Conservation (phyloP, 495 filamentous ascomycete genomes). For the Talaromyces nanjingensis region DNA sequence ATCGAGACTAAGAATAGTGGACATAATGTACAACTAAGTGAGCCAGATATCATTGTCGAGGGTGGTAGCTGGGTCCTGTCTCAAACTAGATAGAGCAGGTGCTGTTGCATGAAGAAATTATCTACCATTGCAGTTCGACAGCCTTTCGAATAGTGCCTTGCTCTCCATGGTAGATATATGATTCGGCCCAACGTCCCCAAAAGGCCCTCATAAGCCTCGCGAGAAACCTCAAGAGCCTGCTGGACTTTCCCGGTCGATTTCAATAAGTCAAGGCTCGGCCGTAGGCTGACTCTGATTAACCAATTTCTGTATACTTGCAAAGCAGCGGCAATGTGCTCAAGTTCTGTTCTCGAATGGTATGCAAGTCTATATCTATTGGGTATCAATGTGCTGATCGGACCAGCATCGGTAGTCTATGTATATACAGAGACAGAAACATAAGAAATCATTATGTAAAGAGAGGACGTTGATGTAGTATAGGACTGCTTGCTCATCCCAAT, state of each 20-base stretch:
- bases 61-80: background rate
- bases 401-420: background rate
- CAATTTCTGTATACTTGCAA: no score
- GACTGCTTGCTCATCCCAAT: slow-evolving; percentile 25
- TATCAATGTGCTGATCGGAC: background rate
- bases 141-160: no score
- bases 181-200: no score
- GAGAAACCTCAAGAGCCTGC: no score
- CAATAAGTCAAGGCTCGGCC: no score
- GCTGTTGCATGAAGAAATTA: no score
- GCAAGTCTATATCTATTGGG: background rate
- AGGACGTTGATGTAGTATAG: background rate
- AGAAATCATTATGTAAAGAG: background rate
- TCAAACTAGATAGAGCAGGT: background rate
- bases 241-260: no score
- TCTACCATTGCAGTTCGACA: no score
- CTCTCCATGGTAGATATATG: no score
- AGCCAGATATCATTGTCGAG: background rate
- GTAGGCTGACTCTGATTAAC: no score
- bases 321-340: no score
- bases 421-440: background rate
- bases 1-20: background rate
- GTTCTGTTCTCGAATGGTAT: background rate
- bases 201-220: no score
- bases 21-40: background rate